These are phyloP conservation scores for Colletotrichum viniferum DNA, from an alignment of 2,329 filamentous ascomycete genomes.

Conservation along the genomic window DNA sequence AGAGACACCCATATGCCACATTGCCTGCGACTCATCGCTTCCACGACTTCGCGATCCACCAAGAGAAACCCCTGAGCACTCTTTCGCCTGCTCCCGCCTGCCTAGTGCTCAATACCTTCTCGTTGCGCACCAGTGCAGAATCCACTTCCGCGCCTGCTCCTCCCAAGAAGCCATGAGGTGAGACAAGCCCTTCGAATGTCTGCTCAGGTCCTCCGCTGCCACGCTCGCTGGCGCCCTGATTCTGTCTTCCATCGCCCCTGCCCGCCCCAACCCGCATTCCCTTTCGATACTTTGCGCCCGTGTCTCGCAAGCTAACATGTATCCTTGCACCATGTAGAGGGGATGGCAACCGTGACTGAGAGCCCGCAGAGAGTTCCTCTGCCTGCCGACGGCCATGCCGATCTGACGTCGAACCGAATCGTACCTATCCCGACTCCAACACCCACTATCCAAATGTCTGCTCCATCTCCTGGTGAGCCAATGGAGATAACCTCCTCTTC, in stretches of 20 bases:
- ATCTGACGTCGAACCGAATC: conserved; percentile 56
- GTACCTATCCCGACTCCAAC: conserved; percentile 56
- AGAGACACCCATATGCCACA: neutral
- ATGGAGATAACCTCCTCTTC: conserved; percentile 62
- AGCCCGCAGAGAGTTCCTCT: conserved; percentile 49
- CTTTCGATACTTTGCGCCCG: conserved; percentile 3
- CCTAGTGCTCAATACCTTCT: neutral
- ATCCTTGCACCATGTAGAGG: conserved; percentile 36
- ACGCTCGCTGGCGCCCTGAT: conserved; percentile 22
- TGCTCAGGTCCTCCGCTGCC: conserved; percentile 6
- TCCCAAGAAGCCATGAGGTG: conserved; percentile 20
- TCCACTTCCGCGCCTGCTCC: neutral
- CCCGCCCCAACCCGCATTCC: conserved; percentile 6
- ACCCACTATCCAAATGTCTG: conserved; percentile 63
- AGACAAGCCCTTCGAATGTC: conserved; percentile 11
- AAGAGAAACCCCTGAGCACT: neutral
- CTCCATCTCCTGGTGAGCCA: conserved; percentile 60
- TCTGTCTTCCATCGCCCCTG: neutral
- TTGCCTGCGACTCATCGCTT: no score
- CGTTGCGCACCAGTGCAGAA: neutral
- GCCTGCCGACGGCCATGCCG: conserved; percentile 43
- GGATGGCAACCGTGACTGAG: conserved; percentile 60
- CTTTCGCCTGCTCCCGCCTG: neutral
- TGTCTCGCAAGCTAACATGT: conserved; percentile 23
- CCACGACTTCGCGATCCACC: neutral